Conservation (phyloP, 2,329 filamentous ascomycete species). For the Curvularia eragrostidis region DNA sequence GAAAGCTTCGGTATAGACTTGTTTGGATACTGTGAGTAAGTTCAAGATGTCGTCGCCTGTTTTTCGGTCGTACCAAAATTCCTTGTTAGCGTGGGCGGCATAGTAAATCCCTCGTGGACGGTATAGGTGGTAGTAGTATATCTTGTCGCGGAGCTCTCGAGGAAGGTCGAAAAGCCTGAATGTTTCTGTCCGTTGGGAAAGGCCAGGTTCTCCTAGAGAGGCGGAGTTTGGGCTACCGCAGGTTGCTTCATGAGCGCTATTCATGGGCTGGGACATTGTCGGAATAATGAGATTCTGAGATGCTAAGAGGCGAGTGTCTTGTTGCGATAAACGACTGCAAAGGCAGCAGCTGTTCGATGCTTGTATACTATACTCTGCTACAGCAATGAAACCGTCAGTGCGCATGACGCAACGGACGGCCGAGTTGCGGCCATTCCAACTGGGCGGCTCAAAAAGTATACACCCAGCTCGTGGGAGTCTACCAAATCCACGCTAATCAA, state of each 20-base stretch:
- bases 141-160: conserved; percentile 31
- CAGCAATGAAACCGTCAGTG: conserved; percentile 15
- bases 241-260: neutral
- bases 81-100: neutral
- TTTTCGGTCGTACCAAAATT: neutral
- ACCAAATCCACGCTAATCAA: neutral
- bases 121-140: conserved; percentile 27
- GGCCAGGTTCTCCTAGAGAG: neutral
- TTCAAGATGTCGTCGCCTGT: conserved; percentile 11
- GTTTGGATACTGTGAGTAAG: conserved; percentile 24
- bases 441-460: neutral
- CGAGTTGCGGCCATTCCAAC: neutral
- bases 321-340: neutral
- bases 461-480: neutral
- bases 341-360: neutral
- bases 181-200: conserved; percentile 17
- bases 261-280: neutral
- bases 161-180: conserved; percentile 20
- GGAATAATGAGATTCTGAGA: neutral
- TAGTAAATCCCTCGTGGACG: conserved; percentile 16
- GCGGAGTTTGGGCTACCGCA: neutral
- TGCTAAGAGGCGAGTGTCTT: neutral
- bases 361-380: neutral
- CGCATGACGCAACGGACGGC: neutral
- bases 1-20: conserved; percentile 31